Base-by-base conservation (phyloP, 148 eudicot species). In the Vaccinium vitisidaea region DNA sequence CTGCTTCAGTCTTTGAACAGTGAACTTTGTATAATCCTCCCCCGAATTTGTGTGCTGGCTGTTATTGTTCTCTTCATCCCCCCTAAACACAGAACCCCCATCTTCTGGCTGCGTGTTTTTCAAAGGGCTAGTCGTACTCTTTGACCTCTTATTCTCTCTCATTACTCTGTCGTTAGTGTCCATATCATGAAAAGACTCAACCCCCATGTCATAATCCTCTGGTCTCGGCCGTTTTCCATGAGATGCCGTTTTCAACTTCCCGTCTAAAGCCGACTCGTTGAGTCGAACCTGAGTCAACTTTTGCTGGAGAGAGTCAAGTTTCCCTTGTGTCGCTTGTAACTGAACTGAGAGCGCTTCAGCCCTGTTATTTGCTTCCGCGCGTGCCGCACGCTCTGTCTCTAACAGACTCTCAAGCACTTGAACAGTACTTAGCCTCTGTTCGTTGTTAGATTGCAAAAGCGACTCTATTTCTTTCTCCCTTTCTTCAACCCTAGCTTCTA, bases 401-500 rank as follows among this genome's bases (percentile, higher is more conserved):
- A 97, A 89, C 3, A 95, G 92, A 83, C 85, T 80, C 87, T 95
- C 95, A 14, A 95, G 93, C 79, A 93, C 96, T 84, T 95, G 92
- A 81, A 97, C 98, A 0, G 95, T 93, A 82, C 69, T 86, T 7
- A 93, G 92, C 84, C 99, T 91, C 85, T 95, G 95, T 83, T 91
- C 97, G 59, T 90, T 95, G 89, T 94, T 94, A 13, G 94, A 93
- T 75, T 94, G 86, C 87, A 97, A 86, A 2, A 97, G 88, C 21
- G 88, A 75, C 61, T 93, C 99, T 39, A 97, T 94, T 87, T 97
- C 98, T 76, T 92, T 94, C 84, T 97, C 96, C 83, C 94, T 91
- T 75, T 97, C 99, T 88, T 93, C 94, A 23, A 95, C 98, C 67
- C 93, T 90, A 49, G 92, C 92, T 87, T 97, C 98, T 16, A 95